Conservation (phyloP, 164 flowering plant genomes). For the Magnolia officinalis region DNA sequence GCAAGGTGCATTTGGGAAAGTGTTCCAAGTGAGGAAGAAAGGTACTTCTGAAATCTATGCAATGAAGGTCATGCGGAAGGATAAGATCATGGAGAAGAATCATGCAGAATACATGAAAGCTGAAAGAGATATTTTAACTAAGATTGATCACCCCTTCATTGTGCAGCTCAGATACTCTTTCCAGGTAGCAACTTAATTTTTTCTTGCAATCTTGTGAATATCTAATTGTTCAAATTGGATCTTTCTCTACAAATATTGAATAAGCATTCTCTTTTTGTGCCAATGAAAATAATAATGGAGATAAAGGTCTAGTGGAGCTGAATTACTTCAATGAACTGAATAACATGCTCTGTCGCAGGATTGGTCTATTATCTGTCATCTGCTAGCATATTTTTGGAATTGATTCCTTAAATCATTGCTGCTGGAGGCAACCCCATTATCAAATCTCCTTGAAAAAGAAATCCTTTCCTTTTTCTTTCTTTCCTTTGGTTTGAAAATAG, state of each 20-base stretch:
- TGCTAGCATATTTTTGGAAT: background rate
- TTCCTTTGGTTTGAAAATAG: too few species aligned
- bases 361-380: background rate
- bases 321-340: background rate
- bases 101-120: slow-evolving; percentile 96
- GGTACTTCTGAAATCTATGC: slow-evolving; percentile 83
- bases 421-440: too few species aligned
- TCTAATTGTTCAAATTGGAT: background rate
- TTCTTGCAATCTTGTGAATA: background rate
- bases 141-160: slow-evolving; percentile 84
- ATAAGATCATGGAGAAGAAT: slow-evolving; percentile 75
- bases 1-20: slow-evolving; percentile 91
- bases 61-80: slow-evolving; percentile 97
- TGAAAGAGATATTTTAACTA: slow-evolving; percentile 93
- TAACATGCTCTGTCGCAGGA: background rate
- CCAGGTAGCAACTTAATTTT: slow-evolving; percentile 46
- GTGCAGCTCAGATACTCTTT: slow-evolving; percentile 90
- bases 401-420: background rate
- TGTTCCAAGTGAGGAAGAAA: slow-evolving; percentile 77
- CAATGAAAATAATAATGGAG: background rate
- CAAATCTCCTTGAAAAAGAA: too few species aligned
- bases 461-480: too few species aligned
- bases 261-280: background rate
- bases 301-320: background rate
- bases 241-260: background rate